These are phyloP conservation scores for Picea engelmannii DNA, from an alignment of 83 land plant genomes.

Conservation along the genomic window DNA sequence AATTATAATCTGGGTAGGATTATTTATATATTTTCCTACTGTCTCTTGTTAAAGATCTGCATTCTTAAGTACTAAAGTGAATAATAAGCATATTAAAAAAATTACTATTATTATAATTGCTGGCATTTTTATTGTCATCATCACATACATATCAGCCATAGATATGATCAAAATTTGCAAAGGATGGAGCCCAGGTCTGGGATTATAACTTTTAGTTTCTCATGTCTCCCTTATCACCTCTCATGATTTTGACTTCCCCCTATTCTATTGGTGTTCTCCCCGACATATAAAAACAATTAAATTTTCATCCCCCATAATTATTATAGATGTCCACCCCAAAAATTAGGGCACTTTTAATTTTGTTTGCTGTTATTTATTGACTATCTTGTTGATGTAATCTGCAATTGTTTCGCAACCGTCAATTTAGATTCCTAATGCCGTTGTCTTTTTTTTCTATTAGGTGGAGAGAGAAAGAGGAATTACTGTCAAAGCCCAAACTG, in stretches of 20 bases:
- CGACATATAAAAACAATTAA: not conserved
- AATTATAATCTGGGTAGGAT: too few relatives aligned
- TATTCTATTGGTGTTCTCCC: not conserved
- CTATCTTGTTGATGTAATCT: not conserved
- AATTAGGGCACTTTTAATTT: not conserved
- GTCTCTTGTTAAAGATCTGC: too few relatives aligned
- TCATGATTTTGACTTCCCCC: not conserved
- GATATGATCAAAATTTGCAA: too few relatives aligned
- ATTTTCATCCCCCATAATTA: too few relatives aligned
- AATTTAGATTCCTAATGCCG: not conserved
- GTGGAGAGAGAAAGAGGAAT: constrained; percentile 99
- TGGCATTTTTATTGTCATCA: too few relatives aligned
- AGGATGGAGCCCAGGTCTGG: too few relatives aligned
- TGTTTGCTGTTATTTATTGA: not conserved
- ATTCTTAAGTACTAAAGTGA: too few relatives aligned
- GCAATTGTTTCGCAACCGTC: not conserved
- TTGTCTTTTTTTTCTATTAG: constrained; percentile 33
- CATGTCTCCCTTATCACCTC: not conserved
- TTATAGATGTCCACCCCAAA: not conserved
- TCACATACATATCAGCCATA: too few relatives aligned
- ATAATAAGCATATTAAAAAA: too few relatives aligned
- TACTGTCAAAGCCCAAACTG: constrained; percentile 99
- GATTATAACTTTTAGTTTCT: too few relatives aligned
- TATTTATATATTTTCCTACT: too few relatives aligned
- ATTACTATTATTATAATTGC: too few relatives aligned